phyloP scores from a whole-genome alignment of 441 rosid species.

The Iberis amara region DNA sequence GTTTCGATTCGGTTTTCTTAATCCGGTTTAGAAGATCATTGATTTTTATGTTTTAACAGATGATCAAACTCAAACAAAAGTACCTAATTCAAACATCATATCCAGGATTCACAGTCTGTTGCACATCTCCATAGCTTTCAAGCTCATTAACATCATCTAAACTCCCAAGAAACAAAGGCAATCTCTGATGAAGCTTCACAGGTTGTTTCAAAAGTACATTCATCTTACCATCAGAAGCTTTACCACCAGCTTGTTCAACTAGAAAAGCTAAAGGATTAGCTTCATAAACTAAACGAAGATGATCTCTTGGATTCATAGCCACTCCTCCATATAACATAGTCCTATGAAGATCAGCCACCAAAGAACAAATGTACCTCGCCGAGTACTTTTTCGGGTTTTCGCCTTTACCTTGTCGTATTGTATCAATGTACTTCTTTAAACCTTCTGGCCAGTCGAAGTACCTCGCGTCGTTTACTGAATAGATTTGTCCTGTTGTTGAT shows the following conservation, averaged over 20 bases:
- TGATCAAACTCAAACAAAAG: slow-evolving; percentile 1
- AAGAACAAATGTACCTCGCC: slow-evolving; percentile 84
- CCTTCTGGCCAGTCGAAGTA: slow-evolving; percentile 96
- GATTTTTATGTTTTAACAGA: slow-evolving; percentile 1
- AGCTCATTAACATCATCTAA: slow-evolving; percentile 69
- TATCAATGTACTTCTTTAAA: slow-evolving; percentile 69
- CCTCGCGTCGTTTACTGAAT: slow-evolving; percentile 88
- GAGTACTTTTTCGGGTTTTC: slow-evolving; percentile 80
- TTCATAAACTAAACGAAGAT: slow-evolving; percentile 84
- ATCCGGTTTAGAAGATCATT: no score
- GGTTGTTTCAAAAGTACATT: slow-evolving; percentile 84
- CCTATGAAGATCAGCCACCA: slow-evolving; percentile 90
- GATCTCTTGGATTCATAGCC: slow-evolving; percentile 93
- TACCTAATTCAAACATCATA: slow-evolving; percentile 62
- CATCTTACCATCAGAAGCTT: slow-evolving; percentile 69
- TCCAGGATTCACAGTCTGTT: slow-evolving; percentile 91
- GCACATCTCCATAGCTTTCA: slow-evolving; percentile 76
- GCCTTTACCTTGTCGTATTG: slow-evolving; percentile 85
- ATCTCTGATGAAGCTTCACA: slow-evolving; percentile 76
- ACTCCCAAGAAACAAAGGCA: slow-evolving; percentile 85
- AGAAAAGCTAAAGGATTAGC: slow-evolving; percentile 90
- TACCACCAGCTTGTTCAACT: slow-evolving; percentile 84
- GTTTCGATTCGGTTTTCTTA: no score
- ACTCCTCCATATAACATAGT: slow-evolving; percentile 83
- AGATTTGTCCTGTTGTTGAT: slow-evolving; percentile 70